phyloP scores from a whole-genome alignment of 805 yeast species.

The Candida suzukii region DNA sequence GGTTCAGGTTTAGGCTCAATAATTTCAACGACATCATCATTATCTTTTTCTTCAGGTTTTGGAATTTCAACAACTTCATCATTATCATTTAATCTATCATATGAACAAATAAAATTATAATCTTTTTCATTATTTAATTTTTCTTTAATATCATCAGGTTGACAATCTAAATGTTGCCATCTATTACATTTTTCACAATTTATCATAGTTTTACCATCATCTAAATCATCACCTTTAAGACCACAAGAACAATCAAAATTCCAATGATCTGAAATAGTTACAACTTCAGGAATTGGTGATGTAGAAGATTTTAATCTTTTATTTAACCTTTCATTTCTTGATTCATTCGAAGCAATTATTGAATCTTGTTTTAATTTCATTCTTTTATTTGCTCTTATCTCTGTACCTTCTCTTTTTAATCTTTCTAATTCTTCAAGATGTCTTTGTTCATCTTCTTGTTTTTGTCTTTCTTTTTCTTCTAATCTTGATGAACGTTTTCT shows the following conservation, averaged over 20 bases:
- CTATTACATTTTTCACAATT: slow-evolving; percentile 28
- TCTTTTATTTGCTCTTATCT: slow-evolving; percentile 35
- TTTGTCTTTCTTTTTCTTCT: slow-evolving; percentile 51
- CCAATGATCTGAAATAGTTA: slow-evolving; percentile 19
- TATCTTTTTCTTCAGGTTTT: not conserved
- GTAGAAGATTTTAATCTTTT: slow-evolving; percentile 8
- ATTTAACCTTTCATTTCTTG: slow-evolving; percentile 27
- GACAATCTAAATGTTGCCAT: slow-evolving; percentile 33
- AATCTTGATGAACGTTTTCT: slow-evolving; percentile 71
- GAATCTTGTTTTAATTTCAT: slow-evolving; percentile 26
- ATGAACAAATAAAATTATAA: slow-evolving; percentile 11
- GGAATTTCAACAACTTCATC: not conserved
- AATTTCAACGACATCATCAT: not conserved
- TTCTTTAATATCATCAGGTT: slow-evolving; percentile 21
- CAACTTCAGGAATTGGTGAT: not conserved
- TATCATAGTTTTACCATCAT: slow-evolving; percentile 29
- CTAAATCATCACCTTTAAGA: slow-evolving; percentile 27
- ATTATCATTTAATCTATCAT: slow-evolving; percentile 8
- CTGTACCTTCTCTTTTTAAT: slow-evolving; percentile 36
- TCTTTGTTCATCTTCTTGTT: slow-evolving; percentile 45
- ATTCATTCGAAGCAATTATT: slow-evolving; percentile 25
- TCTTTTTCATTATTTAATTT: slow-evolving; percentile 26
- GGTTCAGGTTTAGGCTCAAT: not conserved
- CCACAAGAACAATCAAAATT: slow-evolving; percentile 34
- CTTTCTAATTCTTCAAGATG: slow-evolving; percentile 38